These are phyloP conservation scores for Colletotrichum camelliae DNA, from an alignment of 2,329 filamentous ascomycete genomes.

Conservation along the genomic window DNA sequence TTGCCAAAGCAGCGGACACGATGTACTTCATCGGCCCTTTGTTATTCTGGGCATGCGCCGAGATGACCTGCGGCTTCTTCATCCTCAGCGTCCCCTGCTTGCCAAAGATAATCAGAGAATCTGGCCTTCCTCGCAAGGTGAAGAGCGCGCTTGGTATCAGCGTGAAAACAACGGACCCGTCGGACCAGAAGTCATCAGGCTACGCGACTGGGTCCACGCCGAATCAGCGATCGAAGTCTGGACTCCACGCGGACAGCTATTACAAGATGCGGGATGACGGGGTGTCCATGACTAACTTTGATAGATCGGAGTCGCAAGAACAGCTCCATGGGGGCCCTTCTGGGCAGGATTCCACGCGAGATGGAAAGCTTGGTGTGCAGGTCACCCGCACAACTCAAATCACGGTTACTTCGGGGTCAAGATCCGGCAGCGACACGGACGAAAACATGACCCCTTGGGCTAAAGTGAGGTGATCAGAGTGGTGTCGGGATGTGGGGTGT, in stretches of 20 bases:
- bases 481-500: not conserved
- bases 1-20: constrained; percentile 30
- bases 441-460: not conserved
- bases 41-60: constrained; percentile 47
- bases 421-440: not conserved
- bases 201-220: not conserved
- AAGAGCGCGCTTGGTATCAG: not conserved
- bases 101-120: constrained; percentile 36
- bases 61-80: constrained; percentile 52
- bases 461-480: not conserved
- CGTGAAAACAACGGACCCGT: not conserved
- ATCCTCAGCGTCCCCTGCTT: constrained; percentile 43
- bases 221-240: not conserved
- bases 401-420: not conserved
- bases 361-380: not conserved
- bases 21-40: constrained; percentile 44
- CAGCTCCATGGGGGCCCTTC: not conserved
- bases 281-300: not conserved
- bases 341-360: not conserved
- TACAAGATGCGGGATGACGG: not conserved
- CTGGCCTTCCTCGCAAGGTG: not conserved
- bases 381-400: not conserved
- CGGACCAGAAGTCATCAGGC: not conserved
- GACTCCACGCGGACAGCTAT: not conserved
- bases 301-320: not conserved